Evolutionary conservation across 2,329 filamentous ascomycete genomes (phyloP).

Genomic region (Trichoderma aggressivum): DNA sequence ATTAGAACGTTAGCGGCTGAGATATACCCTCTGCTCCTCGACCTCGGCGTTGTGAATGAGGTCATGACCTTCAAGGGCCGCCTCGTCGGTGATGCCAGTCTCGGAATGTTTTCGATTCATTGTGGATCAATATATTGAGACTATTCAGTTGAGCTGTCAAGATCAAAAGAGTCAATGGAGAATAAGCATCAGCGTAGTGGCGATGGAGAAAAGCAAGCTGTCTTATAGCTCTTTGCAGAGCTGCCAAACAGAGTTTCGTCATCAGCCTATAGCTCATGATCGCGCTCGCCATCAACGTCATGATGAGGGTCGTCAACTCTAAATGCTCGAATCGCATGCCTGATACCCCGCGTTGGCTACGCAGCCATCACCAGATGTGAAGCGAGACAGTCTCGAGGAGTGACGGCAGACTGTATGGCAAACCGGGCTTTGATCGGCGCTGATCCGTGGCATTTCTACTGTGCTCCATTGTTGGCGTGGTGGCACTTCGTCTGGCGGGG

Average conservation of each 20-base stretch:
- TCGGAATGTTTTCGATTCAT: constrained; percentile 2
- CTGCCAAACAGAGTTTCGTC: constrained; percentile 8
- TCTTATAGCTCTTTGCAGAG: constrained; percentile 12
- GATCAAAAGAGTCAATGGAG: background rate
- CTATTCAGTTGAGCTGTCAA: background rate
- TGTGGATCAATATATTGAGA: background rate
- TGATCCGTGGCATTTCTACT: constrained; percentile 5
- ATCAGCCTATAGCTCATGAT: background rate
- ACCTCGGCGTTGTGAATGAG: constrained; percentile 35
- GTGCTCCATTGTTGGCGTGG: background rate
- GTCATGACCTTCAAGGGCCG: constrained; percentile 33
- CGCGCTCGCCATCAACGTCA: constrained; percentile 15
- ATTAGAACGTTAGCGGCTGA: no score
- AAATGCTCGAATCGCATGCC: constrained; percentile 4
- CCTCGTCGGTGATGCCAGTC: constrained; percentile 30
- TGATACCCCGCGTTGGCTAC: constrained; percentile 14
- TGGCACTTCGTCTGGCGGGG: constrained; percentile 1
- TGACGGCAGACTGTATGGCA: background rate
- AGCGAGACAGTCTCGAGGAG: background rate
- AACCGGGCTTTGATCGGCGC: background rate
- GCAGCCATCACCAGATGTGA: constrained; percentile 16
- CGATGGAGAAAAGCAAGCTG: background rate
- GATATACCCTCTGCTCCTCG: constrained; percentile 29
- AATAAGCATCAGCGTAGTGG: background rate
- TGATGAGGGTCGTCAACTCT: background rate